Evolutionary conservation across 2,329 filamentous ascomycete genomes (phyloP).

Genomic region (Alternaria brassicicola): DNA sequence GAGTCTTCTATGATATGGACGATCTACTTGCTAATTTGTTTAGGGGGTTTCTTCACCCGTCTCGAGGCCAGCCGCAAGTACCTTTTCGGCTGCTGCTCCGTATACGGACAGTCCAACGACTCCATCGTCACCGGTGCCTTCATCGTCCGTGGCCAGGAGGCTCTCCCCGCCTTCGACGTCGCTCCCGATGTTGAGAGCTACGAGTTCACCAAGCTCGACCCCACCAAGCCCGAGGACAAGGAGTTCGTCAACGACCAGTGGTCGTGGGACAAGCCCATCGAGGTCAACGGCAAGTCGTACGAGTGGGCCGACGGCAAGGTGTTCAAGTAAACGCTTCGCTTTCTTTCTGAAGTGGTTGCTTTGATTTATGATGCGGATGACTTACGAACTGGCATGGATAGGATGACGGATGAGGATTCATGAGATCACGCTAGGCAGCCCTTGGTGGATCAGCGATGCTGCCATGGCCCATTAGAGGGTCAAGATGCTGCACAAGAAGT

Average conservation of each 20-base stretch:
- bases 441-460: slow-evolving; percentile 36
- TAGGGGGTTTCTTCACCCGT: slow-evolving; percentile 91
- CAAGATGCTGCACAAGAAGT: slow-evolving; percentile 36
- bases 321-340: slow-evolving; percentile 79
- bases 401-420: slow-evolving; percentile 32
- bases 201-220: slow-evolving; percentile 95
- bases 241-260: slow-evolving; percentile 86
- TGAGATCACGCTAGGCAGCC: slow-evolving; percentile 31
- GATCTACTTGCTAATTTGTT: slow-evolving; percentile 18
- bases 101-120: slow-evolving; percentile 88
- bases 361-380: slow-evolving; percentile 44
- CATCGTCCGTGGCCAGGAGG: slow-evolving; percentile 90
- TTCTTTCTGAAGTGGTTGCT: slow-evolving; percentile 18
- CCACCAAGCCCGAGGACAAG: slow-evolving; percentile 80
- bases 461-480: slow-evolving; percentile 33
- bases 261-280: slow-evolving; percentile 87
- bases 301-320: slow-evolving; percentile 92
- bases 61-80: slow-evolving; percentile 98
- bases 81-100: slow-evolving; percentile 88
- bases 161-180: slow-evolving; percentile 86
- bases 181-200: slow-evolving; percentile 98
- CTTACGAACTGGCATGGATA: slow-evolving; percentile 42
- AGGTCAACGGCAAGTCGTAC: slow-evolving; percentile 85
- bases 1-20: neutral
- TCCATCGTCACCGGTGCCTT: slow-evolving; percentile 93